Evolutionary conservation across 2,329 filamentous ascomycete genomes (phyloP), one percentile per base, ranked within the genome.

Genomic region (Nakataea oryzae): DNA sequence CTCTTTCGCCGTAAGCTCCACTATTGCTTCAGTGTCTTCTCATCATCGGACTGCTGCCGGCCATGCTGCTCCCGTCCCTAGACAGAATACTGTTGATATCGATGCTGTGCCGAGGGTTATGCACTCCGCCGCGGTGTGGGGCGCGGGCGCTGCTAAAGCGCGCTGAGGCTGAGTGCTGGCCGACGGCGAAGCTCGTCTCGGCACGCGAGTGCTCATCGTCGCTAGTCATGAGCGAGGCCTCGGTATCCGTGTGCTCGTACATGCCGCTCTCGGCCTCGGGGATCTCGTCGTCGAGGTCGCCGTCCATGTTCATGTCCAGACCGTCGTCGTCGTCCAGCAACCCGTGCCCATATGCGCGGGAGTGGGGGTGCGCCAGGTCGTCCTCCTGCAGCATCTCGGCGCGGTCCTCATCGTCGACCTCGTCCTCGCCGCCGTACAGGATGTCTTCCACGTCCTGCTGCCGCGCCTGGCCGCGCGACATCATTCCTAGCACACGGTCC

Each of bases 221-320:
- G 64, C 79, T 81, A 69, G 79, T 83, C 63, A 74, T 80, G 60
- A 86, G 67, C 60, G 86, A 86, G 11, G 80, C 87, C 66, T 91
- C 88, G 2, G 87, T 88, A 73, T 91, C 89, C 11, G 89, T 91
- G 70, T 91, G 88, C 76, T 92, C 88, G 75, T 91, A 91, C 67
- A 84, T 83, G 29, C 75, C 79, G 69, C 76, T 78, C 68, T 85
- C 82, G 12, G 80, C 85, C 64, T 89, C 86, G 26, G 87, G 87
- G 47, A 91, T 83, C 63, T 88, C 86, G 59, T 85, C 86, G 70
- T 91, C 88, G 54, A 91, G 77, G 69, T 91, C 81, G n/a, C 81
- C 85, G 60, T 83, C 86, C 82, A 88, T 86, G 69, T 80, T 80
- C 75, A 84, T 77, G 65, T 79, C 77, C 62, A 68, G 66, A 47